A percentile compares a stretch with the other conserved stretches of the same genome.
These are phyloP conservation scores for Mycotypha africana DNA, from an alignment of 371 early-diverging fungal species.

Conservation along the genomic window DNA sequence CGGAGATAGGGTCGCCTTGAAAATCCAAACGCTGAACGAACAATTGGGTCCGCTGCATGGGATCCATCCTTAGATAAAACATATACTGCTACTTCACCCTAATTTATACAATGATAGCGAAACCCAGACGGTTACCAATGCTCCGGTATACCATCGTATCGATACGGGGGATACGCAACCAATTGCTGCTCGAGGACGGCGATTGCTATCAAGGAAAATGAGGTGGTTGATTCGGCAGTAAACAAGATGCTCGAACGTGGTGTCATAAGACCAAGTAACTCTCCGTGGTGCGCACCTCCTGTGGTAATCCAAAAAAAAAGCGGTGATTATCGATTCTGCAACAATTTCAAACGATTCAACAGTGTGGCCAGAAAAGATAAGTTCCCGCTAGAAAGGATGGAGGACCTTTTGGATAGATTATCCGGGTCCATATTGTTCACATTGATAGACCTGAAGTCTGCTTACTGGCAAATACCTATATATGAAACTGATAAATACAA, in stretches of 20 bases:
- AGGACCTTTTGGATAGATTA: constrained; percentile 27
- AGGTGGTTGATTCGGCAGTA: constrained; percentile 9
- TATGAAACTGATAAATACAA: constrained; percentile 7
- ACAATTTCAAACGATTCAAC: constrained; percentile 31
- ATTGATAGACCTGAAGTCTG: constrained; percentile 36
- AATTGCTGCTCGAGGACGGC: constrained; percentile 11
- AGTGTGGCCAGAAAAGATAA: constrained; percentile 32
- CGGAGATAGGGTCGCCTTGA: no score
- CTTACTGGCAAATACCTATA: constrained; percentile 35
- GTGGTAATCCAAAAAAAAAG: constrained; percentile 47
- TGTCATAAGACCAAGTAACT: constrained; percentile 9
- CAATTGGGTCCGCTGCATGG: no score
- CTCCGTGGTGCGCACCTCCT: constrained; percentile 42
- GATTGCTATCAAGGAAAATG: constrained; percentile 11
- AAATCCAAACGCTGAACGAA: no score
- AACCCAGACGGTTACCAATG: constrained; percentile 2
- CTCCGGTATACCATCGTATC: constrained; percentile 11
- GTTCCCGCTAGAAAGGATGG: constrained; percentile 32
- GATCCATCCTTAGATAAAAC: no score
- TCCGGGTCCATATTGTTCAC: constrained; percentile 24
- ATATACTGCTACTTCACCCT: no score
- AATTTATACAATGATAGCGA: neutral
- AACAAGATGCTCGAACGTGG: constrained; percentile 1
- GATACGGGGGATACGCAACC: constrained; percentile 11
- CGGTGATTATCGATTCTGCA: constrained; percentile 35